Base-by-base conservation (phyloP, 371 early-diverging fungal genomes). In the Smittium mucronatum region DNA sequence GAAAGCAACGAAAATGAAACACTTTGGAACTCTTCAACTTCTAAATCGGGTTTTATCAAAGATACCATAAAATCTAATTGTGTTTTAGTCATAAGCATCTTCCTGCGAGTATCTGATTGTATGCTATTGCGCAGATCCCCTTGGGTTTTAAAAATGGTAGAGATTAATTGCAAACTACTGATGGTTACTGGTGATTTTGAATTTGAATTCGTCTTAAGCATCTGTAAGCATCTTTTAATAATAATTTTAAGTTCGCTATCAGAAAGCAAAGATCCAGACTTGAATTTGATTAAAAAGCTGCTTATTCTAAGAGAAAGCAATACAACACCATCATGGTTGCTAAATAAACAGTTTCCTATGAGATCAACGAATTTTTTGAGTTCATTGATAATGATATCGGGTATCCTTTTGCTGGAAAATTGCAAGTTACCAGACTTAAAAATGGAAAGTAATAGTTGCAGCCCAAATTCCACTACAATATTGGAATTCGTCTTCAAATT, bases 391-490 rank as follows among this genome's bases (percentile, higher is more conserved):
- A 89, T 84, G 33, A 83, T 84, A 0, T 76, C 64, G 2, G 2
- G 75, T 30, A 71, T 86, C 82, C 68, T 93, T 84, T 71, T 85
- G 84, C 71, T 85, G 86, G 68, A 86, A 84, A 68, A 83, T 84
- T 59, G 93, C 74, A 0, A 87, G 84, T 0, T 88, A 80, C 21
- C 87, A 80, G 68, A 90, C 78, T 26, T 95, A 78, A 31, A 30
- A 26, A 33, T 47, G 25, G 64, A 64, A 21, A 64, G 25, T 36
- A 64, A 64, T 64, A 31, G 8, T 17, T 84, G 81, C 25, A 97
- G 76, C 2, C 97, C 97, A 84, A 98, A 95, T 69, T 89, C 88
- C 58, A 94, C 90, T 77, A 98, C 94, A 17, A 88, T 82, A 74
- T 93, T 87, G 0, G 91, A 90, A 68, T 98, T 95, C 2, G 77